A percentile compares a stretch with the other conserved stretches of the same genome.
Conservation (phyloP, 805 yeast species). For the Ogataea minuta region DNA sequence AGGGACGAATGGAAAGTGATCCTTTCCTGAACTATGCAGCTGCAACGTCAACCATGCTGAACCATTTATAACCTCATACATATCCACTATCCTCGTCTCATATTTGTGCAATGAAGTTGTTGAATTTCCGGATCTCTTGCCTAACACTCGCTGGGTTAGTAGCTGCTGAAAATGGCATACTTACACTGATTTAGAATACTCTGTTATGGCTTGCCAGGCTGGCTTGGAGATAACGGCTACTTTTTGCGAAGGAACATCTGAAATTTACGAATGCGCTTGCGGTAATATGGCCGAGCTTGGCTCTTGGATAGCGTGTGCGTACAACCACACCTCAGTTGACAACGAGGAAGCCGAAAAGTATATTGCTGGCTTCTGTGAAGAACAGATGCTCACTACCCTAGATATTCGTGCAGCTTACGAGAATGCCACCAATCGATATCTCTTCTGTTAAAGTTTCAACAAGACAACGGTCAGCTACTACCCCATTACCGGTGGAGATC, state of each 20-base stretch:
- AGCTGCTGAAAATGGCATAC: constrained; percentile 12
- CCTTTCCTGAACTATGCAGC: not conserved
- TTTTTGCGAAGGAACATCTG: constrained; percentile 17
- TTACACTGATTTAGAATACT: constrained; percentile 19
- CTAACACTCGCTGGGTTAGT: constrained; percentile 1
- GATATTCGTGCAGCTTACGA: constrained; percentile 36
- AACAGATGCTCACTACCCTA: constrained; percentile 33
- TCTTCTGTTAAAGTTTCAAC: constrained; percentile 33
- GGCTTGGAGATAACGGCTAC: constrained; percentile 23
- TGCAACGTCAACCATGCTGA: too few species aligned
- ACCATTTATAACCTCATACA: too few species aligned
- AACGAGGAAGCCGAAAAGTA: constrained; percentile 21
- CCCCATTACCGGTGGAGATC: constrained; percentile 35
- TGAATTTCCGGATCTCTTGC: not conserved
- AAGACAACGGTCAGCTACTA: constrained; percentile 29
- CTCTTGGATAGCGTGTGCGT: constrained; percentile 29
- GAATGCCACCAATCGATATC: constrained; percentile 41
- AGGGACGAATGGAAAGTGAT: not conserved
- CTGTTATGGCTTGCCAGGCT: constrained; percentile 20
- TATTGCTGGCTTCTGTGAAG: constrained; percentile 24
- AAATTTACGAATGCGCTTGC: constrained; percentile 27
- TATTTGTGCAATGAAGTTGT: not conserved
- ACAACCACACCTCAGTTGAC: constrained; percentile 13
- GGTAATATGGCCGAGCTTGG: constrained; percentile 28
- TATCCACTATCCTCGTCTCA: too few species aligned